Evolutionary conservation across 2,329 filamentous ascomycete genomes (phyloP), one percentile per base, ranked within the genome.

Genomic region (Fusarium torulosum): DNA sequence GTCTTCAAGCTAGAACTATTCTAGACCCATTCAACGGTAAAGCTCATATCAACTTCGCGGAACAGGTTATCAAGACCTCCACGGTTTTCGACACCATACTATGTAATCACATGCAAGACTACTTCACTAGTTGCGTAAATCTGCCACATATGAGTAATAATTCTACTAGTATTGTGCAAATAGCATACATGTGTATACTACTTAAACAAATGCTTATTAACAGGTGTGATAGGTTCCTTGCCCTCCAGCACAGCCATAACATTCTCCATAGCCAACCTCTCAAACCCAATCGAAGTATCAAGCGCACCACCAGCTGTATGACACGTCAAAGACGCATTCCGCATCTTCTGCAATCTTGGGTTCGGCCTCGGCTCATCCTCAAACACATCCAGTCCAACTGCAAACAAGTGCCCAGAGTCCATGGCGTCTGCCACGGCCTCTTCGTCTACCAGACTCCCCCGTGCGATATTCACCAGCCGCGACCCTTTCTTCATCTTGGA

Each of bases 271-370:
- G 84, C 80, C 70, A 87, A 70, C 38, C 77, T 76, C 75, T 88
- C 85, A 65, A 88, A 87, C 20, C 84, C 84, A 25, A 84, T 74
- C 63, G 81, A 80, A 45, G 85, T 85, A 64, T 86, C 84, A 7
- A 87, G 77, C 13, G 84, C 84, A 4, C 85, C 84, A 0, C 86
- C 85, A 3, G 84, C 86, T 53, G 84, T 86, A 74, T 88, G 86
- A 20, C 80, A 80, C 17, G 86, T 82, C 38, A 87, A 74, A 46
- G 82, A 82, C 1, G 79, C 80, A 27, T 78, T 74, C 6, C 70
- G 55, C 33, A 66, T 59, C 17, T 56, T 64, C 3, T 59, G 57
- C 42, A 86, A 69, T 33, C 78, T 75, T 20, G 71, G 23, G n/a
- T 63, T 63, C 0, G 51, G 46, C 3, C 54, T 37, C 4, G 67